Evolutionary conservation across 805 yeast species (phyloP), one percentile per base, ranked within the genome.

Genomic region (Wickerhamomyces chaumierensis): DNA sequence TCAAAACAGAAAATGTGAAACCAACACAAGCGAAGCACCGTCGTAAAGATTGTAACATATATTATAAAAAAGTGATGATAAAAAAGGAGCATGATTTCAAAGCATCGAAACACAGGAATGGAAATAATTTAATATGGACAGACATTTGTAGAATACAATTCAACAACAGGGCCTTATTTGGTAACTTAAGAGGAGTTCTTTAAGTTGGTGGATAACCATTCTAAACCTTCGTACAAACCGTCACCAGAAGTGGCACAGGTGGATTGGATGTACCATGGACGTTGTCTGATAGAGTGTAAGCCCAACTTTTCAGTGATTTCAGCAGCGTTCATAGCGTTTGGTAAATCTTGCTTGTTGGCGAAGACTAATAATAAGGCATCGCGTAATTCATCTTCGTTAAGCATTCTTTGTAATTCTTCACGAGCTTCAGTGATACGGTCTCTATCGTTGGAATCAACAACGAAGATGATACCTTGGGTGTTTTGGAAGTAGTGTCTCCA

Each of bases 401-500:
- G 78, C 94, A 90, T 87, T 73, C 95, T 87, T 71, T 87, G 96
- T 69, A 90, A 75, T 66, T 87, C 96, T 70, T 88, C 96, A 68
- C 96, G 85, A 41, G 97, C 96, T 71, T 90, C 97, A 58, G 86
- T 75, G 60, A 90, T 81, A 75, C 97, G 94, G 60, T 87, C 94
- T 71, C 96, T 84, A 69, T 90, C 97, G 70, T 88, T 87, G 46
- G 95, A 84, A 72, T 90, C 97, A 54, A 90, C 95, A 48, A 90
- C 97, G 62, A 88, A 90, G 63, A 90, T 88, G 61, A 90, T 85
- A 72, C 96, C 96, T 68, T 90, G 96, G 45, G 96, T 87, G 76
- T 90, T 90, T 70, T 90, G 95, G 84, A 79, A 90, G 66, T 90
- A 90, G 69, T 90, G 94, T 78, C 96, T 83, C 97, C 97, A 90